Base-by-base conservation (phyloP, 2,329 filamentous ascomycete genomes). In the Aspergillus sp. region DNA sequence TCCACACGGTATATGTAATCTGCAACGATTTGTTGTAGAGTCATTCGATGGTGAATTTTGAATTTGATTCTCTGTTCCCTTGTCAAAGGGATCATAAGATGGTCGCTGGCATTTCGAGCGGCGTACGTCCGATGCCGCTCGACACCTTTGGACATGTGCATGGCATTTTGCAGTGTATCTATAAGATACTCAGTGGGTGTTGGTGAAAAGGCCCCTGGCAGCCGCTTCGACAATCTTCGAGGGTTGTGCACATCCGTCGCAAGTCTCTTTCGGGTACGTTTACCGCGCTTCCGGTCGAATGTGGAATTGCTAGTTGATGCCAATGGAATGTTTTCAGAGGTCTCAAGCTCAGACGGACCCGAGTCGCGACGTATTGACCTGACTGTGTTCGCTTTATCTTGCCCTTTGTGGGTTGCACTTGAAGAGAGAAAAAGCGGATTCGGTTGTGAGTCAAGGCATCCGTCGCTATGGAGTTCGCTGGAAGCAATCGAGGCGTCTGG, bases 1-100 rank as follows among this genome's bases (percentile, higher is more conserved):
- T 73, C 65, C 47, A 73, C 60, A 47, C 63, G 47, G 47, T 62
- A 55, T 46, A 75, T 66, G 52, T 73, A 76, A 45, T 72, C 67
- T 7, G 69, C 69, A 47, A 74, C 58, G 45, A 73, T 71, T 7
- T 61, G 66, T 47, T 71, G 69, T 3, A 74, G 58, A 3, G 63
- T 65, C 13, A 58, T 47, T 41, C 61, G 50, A 16, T 60, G 50
- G 38, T 59, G 16, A 30, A 42, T 40, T 45, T 55, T 54, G 26
- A 51, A 55, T 8, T 35, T 43, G 10, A 43, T 35, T 33, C 54
- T 50, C 47, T 55, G 52, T n/a, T 42, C 35, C 26, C 40, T 35
- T 6, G 49, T 54, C 41, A 58, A 41, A 42, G 48, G 54, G 44
- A 48, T 13, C 43, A 56, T 54, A 26, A 54, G 54, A 17, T 20